Evolutionary conservation across 1,284 basidiomycete species (phyloP).

Genomic region (Boletellus dicymbophilus): DNA sequence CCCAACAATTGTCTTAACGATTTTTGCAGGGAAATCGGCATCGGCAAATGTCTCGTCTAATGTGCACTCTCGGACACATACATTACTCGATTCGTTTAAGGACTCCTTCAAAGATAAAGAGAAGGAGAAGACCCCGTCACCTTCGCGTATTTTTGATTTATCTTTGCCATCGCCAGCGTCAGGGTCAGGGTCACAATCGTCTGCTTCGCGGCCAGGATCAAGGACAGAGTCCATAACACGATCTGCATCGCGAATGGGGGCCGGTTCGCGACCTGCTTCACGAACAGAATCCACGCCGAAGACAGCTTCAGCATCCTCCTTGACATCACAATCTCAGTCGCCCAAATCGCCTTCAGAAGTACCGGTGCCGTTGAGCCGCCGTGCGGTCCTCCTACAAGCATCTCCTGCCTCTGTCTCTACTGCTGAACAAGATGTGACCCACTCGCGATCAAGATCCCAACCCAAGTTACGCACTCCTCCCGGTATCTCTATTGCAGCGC

Average conservation of each 20-base stretch:
- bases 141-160: slow-evolving; percentile 29
- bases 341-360: slow-evolving; percentile 4
- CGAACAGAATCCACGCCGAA: slow-evolving; percentile 9
- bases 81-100: slow-evolving; percentile 20
- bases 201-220: slow-evolving; percentile 19
- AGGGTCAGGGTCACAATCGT: slow-evolving; percentile 12
- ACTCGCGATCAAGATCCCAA: slow-evolving; percentile 31
- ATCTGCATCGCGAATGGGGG: slow-evolving; percentile 19
- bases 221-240: slow-evolving; percentile 13
- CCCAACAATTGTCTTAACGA: background rate
- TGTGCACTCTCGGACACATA: slow-evolving; percentile 12
- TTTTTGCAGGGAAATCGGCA: slow-evolving; percentile 23
- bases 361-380: background rate
- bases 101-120: slow-evolving; percentile 29
- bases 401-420: background rate
- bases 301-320: background rate
- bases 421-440: slow-evolving; percentile 5
- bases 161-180: slow-evolving; percentile 33
- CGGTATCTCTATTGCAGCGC: slow-evolving; percentile 3
- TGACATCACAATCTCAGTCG: slow-evolving; percentile 1
- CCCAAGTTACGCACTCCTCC: slow-evolving; percentile 23
- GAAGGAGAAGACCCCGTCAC: slow-evolving; percentile 21
- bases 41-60: slow-evolving; percentile 14
- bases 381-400: background rate
- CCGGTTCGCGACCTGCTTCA: slow-evolving; percentile 19